Evolutionary conservation across 108 stramenopile species (phyloP).

Genomic region (Ochromonas danica): DNA sequence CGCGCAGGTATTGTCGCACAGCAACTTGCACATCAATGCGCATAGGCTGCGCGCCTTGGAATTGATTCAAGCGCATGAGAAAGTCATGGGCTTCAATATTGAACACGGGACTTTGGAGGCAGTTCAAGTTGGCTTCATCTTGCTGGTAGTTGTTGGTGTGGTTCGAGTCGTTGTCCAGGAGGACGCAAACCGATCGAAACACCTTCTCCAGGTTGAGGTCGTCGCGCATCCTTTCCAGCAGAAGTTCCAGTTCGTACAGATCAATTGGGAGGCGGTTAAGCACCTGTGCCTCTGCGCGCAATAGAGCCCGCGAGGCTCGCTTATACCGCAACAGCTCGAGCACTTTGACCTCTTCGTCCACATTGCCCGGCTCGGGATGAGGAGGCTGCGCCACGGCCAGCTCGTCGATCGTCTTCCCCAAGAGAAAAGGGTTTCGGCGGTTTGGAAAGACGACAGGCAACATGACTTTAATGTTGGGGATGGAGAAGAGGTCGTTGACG

Average conservation of each 20-base stretch:
- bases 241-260: conserved; percentile 11
- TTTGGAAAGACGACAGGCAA: conserved; percentile 18
- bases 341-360: conserved; percentile 20
- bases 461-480: conserved; percentile 25
- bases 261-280: not conserved
- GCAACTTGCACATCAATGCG: conserved; percentile 22
- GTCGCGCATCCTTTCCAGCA: not conserved
- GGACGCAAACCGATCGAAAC: conserved; percentile 5
- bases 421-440: conserved; percentile 2
- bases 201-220: conserved; percentile 20
- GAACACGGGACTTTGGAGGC: not conserved
- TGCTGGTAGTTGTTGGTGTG: not conserved
- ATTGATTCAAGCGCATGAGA: conserved; percentile 6
- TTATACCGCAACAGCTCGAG: conserved; percentile 32
- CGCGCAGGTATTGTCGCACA: not conserved
- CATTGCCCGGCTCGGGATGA: conserved; percentile 28
- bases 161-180: conserved; percentile 28
- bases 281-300: conserved; percentile 28
- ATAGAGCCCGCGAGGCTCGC: not conserved
- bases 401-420: conserved; percentile 24
- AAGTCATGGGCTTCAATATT: conserved; percentile 29
- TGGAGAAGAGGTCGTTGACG: conserved; percentile 1
- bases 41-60: not conserved
- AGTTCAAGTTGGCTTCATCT: conserved; percentile 8
- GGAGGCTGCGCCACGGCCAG: not conserved